Percentiles rank a stretch among this genome's conserved stretches.
These are phyloP conservation scores for Postia placenta DNA, from an alignment of 768 basidiomycete species.

Conservation along the genomic window DNA sequence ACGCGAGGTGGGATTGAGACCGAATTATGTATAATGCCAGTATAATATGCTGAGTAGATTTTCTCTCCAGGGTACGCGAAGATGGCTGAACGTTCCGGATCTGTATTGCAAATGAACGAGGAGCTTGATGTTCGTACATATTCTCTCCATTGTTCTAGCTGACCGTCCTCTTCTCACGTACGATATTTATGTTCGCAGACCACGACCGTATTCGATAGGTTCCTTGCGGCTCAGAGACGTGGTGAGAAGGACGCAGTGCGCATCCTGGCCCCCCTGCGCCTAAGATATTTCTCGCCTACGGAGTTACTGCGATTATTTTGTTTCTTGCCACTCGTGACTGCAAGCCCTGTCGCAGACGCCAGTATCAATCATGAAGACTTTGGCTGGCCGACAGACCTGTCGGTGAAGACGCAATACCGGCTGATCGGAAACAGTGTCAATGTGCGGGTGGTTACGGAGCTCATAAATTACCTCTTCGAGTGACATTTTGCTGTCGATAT, in stretches of 20 bases:
- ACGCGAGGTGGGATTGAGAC: conserved; percentile 52
- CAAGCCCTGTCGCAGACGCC: too few relatives aligned
- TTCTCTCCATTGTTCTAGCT: conserved; percentile 4
- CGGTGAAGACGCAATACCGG: conserved; percentile 65
- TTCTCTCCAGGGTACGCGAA: conserved; percentile 58
- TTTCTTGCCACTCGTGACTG: conserved; percentile 33
- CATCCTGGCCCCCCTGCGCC: conserved; percentile 50
- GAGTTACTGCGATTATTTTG: conserved; percentile 68
- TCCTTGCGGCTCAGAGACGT: conserved; percentile 38
- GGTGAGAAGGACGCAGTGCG: conserved; percentile 40
- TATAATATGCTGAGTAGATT: not conserved
- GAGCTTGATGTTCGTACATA: conserved; percentile 47
- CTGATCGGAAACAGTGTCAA: conserved; percentile 83
- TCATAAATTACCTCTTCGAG: conserved; percentile 42
- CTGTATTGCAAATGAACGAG: conserved; percentile 69
- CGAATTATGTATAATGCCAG: not conserved
- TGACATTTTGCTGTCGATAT: not conserved
- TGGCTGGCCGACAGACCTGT: conserved; percentile 56
- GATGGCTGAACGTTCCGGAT: conserved; percentile 73
- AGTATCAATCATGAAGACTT: conserved; percentile 29
- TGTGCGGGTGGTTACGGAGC: conserved; percentile 58
- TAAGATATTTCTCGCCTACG: conserved; percentile 71
- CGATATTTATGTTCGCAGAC: conserved; percentile 39
- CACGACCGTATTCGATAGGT: conserved; percentile 47
- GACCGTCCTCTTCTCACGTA: not conserved